Percentiles rank a stretch among this genome's conserved stretches.
Evolutionary conservation across 2,329 filamentous ascomycete species (phyloP).

Genomic region (Rhytidhysteron rufulum): DNA sequence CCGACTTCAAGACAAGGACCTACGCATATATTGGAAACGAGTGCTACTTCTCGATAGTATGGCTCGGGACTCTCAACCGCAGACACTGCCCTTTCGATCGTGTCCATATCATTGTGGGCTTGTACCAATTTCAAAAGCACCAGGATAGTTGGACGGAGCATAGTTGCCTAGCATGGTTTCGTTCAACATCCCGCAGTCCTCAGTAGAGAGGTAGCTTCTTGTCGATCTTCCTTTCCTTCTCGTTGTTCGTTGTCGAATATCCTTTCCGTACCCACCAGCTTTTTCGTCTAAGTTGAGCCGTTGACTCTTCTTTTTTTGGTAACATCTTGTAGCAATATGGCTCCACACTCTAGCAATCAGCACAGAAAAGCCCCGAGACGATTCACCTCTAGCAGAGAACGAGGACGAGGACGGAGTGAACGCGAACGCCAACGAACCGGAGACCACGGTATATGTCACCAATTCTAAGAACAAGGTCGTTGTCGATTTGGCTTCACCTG

Average conservation of each 20-base stretch:
- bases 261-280: too few species aligned
- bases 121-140: too few species aligned
- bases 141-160: neutral
- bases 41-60: too few species aligned
- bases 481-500: slow-evolving; percentile 8
- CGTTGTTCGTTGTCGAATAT: neutral
- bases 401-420: neutral
- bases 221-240: neutral
- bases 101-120: too few species aligned
- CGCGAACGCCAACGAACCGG: neutral
- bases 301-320: neutral
- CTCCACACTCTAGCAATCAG: neutral
- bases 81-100: too few species aligned
- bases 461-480: slow-evolving; percentile 3
- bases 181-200: too few species aligned
- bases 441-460: slow-evolving; percentile 5
- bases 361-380: neutral
- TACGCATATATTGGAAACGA: too few species aligned
- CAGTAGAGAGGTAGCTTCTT: neutral
- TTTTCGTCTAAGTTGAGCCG: too few species aligned
- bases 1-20: too few species aligned
- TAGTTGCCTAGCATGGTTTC: neutral
- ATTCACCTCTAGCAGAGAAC: neutral
- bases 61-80: too few species aligned
- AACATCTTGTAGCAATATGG: neutral